These are phyloP conservation scores for Pichia deserticola DNA, from an alignment of 805 yeast species.

Conservation along the genomic window DNA sequence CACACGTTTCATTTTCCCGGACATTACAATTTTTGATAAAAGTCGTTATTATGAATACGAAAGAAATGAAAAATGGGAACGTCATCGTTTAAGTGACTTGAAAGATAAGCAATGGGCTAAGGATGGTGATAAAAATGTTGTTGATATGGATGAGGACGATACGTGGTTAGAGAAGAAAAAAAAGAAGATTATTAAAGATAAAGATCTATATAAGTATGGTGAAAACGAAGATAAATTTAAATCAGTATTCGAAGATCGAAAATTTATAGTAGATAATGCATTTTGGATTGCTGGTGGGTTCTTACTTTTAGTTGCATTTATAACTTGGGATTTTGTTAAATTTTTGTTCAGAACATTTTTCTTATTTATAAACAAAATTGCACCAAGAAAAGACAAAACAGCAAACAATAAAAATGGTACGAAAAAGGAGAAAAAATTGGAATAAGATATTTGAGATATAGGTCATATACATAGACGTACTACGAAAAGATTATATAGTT, in stretches of 20 bases:
- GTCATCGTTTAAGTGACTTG: conserved; percentile 22
- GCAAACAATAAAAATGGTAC: too few relatives aligned
- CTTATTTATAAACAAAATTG: neutral
- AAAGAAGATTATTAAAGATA: conserved; percentile 11
- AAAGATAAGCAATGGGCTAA: conserved; percentile 27
- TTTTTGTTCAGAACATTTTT: neutral
- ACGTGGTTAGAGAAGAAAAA: conserved; percentile 26
- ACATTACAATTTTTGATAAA: conserved; percentile 43
- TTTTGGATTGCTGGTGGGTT: conserved; percentile 26
- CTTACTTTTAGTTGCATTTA: conserved; percentile 6
- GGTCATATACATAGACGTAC: too few relatives aligned
- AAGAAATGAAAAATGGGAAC: conserved; percentile 38
- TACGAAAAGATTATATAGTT: too few relatives aligned
- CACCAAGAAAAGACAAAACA: neutral
- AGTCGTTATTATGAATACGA: conserved; percentile 47
- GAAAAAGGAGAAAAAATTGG: too few relatives aligned
- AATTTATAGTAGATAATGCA: conserved; percentile 45
- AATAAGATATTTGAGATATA: too few relatives aligned
- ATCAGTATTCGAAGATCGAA: conserved; percentile 35
- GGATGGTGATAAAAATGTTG: conserved; percentile 11
- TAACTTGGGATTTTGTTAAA: conserved; percentile 11
- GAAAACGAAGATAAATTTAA: conserved; percentile 22
- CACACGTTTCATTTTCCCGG: conserved; percentile 43
- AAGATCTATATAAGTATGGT: conserved; percentile 20
- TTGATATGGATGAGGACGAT: conserved; percentile 18